Conservation (phyloP, 208 protist species). For the Dictyostelium gargantuum region DNA sequence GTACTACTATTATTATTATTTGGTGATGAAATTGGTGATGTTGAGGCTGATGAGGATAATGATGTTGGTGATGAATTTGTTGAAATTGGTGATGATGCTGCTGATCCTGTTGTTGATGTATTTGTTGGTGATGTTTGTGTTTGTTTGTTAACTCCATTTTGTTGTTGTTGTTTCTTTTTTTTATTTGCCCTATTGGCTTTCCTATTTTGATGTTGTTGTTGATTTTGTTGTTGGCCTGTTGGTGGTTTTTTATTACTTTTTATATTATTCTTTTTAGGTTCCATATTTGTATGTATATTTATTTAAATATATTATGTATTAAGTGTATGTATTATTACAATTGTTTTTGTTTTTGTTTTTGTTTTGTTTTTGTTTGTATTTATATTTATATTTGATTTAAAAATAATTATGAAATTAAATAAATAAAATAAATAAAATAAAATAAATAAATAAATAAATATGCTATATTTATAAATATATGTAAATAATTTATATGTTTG, state of each 20-base stretch:
- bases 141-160: background rate
- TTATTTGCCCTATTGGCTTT: background rate
- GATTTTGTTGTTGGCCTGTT: background rate
- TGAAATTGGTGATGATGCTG: background rate
- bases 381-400: background rate
- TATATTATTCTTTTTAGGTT: background rate
- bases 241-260: background rate
- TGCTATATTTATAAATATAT: no score
- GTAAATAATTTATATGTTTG: no score
- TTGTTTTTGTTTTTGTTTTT: background rate
- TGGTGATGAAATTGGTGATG: background rate
- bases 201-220: background rate
- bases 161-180: slow-evolving; percentile 2
- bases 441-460: no score
- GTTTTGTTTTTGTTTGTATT: background rate
- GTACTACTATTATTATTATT: no score
- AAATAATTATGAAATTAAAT: no score
- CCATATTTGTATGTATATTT: background rate
- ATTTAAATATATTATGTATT: background rate
- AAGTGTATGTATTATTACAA: background rate
- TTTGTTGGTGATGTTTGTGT: background rate
- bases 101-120: background rate
- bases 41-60: background rate
- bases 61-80: background rate
- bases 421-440: no score